Percentiles rank a stretch among this genome's conserved stretches.
phyloP scores from a whole-genome alignment of 148 eudicot species.

The Rhododendron kiyosumense region DNA sequence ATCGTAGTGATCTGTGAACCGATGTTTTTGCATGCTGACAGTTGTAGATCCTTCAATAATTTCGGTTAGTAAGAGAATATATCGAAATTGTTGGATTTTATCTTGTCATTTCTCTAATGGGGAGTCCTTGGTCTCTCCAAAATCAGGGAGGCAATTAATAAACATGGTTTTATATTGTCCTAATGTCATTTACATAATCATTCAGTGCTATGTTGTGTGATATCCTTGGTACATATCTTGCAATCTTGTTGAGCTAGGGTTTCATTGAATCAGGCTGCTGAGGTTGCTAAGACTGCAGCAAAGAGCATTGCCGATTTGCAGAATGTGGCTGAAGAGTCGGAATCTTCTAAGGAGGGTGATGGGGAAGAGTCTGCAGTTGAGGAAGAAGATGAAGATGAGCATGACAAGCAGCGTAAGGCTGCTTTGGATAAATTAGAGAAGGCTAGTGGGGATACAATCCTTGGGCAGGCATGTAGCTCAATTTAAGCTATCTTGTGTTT shows the following conservation, averaged over 20 bases:
- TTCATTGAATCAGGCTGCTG: constrained; percentile 59
- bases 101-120: neutral
- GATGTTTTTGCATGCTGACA: neutral
- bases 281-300: constrained; percentile 79
- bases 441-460: constrained; percentile 77
- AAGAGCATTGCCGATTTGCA: constrained; percentile 67
- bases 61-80: neutral
- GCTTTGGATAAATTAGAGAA: constrained; percentile 77
- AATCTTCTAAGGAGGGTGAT: constrained; percentile 49
- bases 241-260: constrained; percentile 5
- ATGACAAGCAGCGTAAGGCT: constrained; percentile 46
- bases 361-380: constrained; percentile 31
- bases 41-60: neutral
- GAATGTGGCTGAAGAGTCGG: constrained; percentile 47
- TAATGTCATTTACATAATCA: neutral
- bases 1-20: neutral
- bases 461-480: constrained; percentile 71
- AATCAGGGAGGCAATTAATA: neutral
- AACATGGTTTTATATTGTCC: constrained; percentile 1
- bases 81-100: neutral
- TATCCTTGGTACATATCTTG: neutral
- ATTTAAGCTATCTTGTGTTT: neutral
- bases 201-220: neutral
- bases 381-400: constrained; percentile 51
- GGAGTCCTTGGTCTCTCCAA: neutral